Conservation (phyloP, 805 yeast genomes). For the Cephaloascus albidus region DNA sequence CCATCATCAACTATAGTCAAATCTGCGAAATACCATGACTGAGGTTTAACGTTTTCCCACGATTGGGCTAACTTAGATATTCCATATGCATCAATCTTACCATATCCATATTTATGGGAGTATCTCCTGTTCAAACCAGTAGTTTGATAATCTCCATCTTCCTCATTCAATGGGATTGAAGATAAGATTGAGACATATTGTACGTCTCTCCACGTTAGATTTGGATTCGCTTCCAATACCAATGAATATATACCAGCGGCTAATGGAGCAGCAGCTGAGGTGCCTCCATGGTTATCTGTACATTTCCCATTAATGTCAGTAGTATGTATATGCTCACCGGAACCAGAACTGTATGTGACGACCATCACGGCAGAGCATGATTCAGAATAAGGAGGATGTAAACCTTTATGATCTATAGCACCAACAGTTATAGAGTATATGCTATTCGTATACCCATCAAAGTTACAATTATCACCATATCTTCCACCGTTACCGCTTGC, state of each 20-base stretch:
- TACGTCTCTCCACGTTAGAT: conserved; percentile 90
- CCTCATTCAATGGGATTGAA: conserved; percentile 56
- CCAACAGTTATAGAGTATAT: conserved; percentile 93
- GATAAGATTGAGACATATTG: conserved; percentile 75
- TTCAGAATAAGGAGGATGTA: conserved; percentile 86
- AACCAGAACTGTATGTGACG: conserved; percentile 87
- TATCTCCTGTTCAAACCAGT: conserved; percentile 60
- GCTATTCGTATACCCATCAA: conserved; percentile 94
- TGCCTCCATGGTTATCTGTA: conserved; percentile 79
- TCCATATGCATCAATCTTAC: conserved; percentile 74
- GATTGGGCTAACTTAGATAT: conserved; percentile 62
- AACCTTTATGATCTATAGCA: conserved; percentile 80
- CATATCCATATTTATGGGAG: conserved; percentile 87
- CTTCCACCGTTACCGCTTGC: conserved; percentile 94
- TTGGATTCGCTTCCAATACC: conserved; percentile 74
- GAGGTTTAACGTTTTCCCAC: conserved; percentile 90
- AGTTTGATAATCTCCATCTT: conserved; percentile 68
- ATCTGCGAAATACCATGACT: conserved; percentile 64
- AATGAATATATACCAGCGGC: conserved; percentile 94
- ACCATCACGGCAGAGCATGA: conserved; percentile 92
- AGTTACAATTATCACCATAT: conserved; percentile 84
- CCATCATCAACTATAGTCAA: conserved; percentile 20
- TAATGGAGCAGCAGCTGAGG: conserved; percentile 97
- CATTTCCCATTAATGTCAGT: conserved; percentile 70
- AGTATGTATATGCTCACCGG: conserved; percentile 82